A percentile compares a stretch with the other conserved stretches of the same genome.
Conservation (phyloP, 2,329 filamentous ascomycete genomes). For the Setomelanomma holmii region DNA sequence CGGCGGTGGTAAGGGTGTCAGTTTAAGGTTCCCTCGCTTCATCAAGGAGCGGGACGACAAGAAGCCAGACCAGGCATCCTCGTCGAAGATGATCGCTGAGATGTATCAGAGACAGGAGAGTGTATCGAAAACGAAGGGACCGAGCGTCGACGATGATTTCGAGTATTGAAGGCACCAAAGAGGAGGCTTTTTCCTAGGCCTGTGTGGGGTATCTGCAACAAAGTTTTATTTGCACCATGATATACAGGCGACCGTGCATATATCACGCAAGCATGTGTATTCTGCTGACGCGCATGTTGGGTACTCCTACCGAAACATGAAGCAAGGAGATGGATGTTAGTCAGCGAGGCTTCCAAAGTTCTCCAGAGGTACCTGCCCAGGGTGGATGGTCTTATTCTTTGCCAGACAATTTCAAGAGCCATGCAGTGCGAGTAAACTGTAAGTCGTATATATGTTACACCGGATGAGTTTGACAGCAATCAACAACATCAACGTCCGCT, state of each 20-base stretch:
- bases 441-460: too few relatives aligned
- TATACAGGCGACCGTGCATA: background rate
- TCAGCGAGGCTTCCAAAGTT: too few relatives aligned
- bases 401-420: too few relatives aligned
- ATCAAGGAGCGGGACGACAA: slow-evolving; percentile 94
- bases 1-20: slow-evolving; percentile 78
- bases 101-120: slow-evolving; percentile 98
- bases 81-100: slow-evolving; percentile 84
- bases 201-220: background rate
- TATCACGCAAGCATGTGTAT: background rate
- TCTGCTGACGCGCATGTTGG: too few relatives aligned
- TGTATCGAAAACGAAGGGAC: slow-evolving; percentile 83
- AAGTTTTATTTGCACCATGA: background rate
- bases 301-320: background rate
- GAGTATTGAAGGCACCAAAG: slow-evolving; percentile 71
- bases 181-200: background rate
- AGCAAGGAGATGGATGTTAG: too few relatives aligned
- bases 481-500: too few relatives aligned
- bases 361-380: too few relatives aligned
- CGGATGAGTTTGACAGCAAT: too few relatives aligned
- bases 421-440: too few relatives aligned
- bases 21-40: slow-evolving; percentile 88
- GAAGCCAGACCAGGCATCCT: slow-evolving; percentile 90
- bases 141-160: slow-evolving; percentile 93
- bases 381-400: too few relatives aligned